Conservation (phyloP, 305 asterid genomes). For the Solanum aculeatissimum region DNA sequence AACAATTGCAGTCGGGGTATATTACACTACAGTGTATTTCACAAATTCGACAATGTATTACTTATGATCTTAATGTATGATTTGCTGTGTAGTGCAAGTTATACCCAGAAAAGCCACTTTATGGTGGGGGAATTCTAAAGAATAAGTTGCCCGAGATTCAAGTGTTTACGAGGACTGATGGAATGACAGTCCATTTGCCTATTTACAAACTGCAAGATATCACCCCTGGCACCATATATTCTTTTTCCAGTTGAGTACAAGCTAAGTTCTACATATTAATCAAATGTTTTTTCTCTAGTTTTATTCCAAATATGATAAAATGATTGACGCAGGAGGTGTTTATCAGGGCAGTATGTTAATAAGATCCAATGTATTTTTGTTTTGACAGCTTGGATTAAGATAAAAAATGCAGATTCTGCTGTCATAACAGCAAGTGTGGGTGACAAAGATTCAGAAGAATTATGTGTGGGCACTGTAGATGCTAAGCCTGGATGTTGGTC, state of each 20-base stretch:
- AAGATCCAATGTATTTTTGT: not conserved
- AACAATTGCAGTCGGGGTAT: not conserved
- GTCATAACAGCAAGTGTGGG: slow-evolving; percentile 34
- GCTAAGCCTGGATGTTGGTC: slow-evolving; percentile 28
- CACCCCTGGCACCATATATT: slow-evolving; percentile 26
- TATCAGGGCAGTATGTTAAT: no score
- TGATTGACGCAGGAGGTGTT: not conserved
- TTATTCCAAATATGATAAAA: not conserved
- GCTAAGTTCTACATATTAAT: not conserved
- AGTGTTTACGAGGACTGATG: not conserved
- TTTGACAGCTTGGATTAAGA: slow-evolving; percentile 60
- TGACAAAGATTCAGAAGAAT: slow-evolving; percentile 18
- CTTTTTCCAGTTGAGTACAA: slow-evolving; percentile 57
- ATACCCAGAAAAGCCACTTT: slow-evolving; percentile 23
- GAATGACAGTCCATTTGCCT: slow-evolving; percentile 6
- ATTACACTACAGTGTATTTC: not conserved
- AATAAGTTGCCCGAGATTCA: slow-evolving; percentile 5
- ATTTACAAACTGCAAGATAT: slow-evolving; percentile 30
- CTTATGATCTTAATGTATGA: not conserved
- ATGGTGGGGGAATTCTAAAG: slow-evolving; percentile 58
- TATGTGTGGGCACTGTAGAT: slow-evolving; percentile 45
- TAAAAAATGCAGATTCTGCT: slow-evolving; percentile 16
- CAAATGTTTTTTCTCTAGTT: not conserved
- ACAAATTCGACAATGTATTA: not conserved
- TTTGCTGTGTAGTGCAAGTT: not conserved